Base-by-base conservation (phyloP, 305 asterid species). In the Euphrasia arctica region DNA sequence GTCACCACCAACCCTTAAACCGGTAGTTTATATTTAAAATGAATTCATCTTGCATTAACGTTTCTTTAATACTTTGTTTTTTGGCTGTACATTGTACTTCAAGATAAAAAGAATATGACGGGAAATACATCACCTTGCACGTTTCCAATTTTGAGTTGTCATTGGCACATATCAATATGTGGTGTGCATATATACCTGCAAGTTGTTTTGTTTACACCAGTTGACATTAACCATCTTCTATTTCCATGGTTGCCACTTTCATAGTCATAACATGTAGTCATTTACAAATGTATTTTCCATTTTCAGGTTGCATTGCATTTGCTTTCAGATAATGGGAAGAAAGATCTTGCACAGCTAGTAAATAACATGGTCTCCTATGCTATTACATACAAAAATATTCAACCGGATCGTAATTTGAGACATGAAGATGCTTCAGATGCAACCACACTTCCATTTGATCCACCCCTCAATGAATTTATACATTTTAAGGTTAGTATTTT, bases 291-390 rank as follows among this genome's bases (percentile, higher is more conserved):
- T 70, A 49, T 51, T 75, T 66, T 64, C 67, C 41, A 50, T 58
- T 64, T 80, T 68, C 83, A 93, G 99, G 95, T 84, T 72, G 89
- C 99, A 12, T 47, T 83, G 69, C 96, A 93, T 80, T 82, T 88
- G 72, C 85, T 88, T 65, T 90, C 96, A 65, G 96, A 90, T 71
- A 85, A 74, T 55, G 99, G 88, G 74, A 90, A 81, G 83, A 66
- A 71, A 63, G 84, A 79, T 64, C 41, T 90, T 71, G 73, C 71
- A 43, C 83, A 90, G 75, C 69, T 93, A 64, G 95, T 93, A 60
- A 81, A 86, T 60, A 74, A 76, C 51, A 90, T 93, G 96, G 95
- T 88, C 69, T 85, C 96, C 66, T 93, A 90, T 83, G 84, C 90
- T 72, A 71, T 83, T 68, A 79, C 96, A 13, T 93, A 84, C 84